Conservation (phyloP, 2,329 filamentous ascomycete genomes). For the Tolypocladium pustulatum region DNA sequence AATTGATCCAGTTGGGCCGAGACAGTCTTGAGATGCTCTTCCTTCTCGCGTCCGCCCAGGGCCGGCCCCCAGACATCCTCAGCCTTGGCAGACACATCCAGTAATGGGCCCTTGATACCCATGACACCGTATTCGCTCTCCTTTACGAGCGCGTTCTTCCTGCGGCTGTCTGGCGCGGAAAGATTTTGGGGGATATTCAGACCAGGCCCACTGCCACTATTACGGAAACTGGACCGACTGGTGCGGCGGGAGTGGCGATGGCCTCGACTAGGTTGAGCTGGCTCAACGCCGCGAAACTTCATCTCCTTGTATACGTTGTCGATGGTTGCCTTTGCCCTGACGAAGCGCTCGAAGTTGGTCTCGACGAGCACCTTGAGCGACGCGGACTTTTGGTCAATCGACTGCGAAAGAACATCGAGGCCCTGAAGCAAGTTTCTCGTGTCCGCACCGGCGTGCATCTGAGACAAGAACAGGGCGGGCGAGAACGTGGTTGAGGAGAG, state of each 20-base stretch:
- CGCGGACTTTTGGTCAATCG: constrained; percentile 95
- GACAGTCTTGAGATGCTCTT: constrained; percentile 74
- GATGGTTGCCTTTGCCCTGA: constrained; percentile 92
- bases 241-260: constrained; percentile 54
- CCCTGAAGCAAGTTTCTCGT: constrained; percentile 72
- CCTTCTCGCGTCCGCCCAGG: constrained; percentile 80
- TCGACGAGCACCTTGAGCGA: constrained; percentile 94
- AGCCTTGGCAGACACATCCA: constrained; percentile 86
- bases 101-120: constrained; percentile 77
- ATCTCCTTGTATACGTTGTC: constrained; percentile 99
- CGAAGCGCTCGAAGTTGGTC: constrained; percentile 96
- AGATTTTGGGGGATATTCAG: constrained; percentile 26
- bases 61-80: constrained; percentile 97
- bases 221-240: constrained; percentile 57
- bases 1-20: constrained; percentile 68
- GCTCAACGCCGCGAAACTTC: constrained; percentile 60
- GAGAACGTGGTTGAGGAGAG: constrained; percentile 94
- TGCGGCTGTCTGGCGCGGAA: constrained; percentile 43
- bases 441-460: constrained; percentile 79
- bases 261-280: constrained; percentile 27
- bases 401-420: constrained; percentile 75
- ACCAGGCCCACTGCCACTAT: constrained; percentile 29
- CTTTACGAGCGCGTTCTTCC: constrained; percentile 84
- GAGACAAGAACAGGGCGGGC: constrained; percentile 80
- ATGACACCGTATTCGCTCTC: constrained; percentile 85